Conservation (phyloP, 306 rosid species). For the Prinsepia uniflora region DNA sequence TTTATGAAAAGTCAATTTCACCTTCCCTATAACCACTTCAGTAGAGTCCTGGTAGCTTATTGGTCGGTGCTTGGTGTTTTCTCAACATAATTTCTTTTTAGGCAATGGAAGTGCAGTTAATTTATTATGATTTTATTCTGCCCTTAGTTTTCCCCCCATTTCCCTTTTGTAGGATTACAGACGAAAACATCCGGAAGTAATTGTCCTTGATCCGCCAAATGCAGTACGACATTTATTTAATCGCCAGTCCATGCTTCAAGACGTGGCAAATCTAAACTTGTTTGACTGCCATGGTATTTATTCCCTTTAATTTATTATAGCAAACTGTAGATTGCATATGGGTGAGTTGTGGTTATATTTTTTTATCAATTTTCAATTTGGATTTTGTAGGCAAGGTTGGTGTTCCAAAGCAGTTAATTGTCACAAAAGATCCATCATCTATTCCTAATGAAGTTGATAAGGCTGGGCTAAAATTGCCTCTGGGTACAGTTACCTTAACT, state of each 20-base stretch:
- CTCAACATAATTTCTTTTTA: background rate
- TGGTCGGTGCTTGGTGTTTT: background rate
- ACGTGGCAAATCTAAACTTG: constrained; percentile 73
- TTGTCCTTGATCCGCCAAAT: constrained; percentile 87
- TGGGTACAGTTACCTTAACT: constrained; percentile 42
- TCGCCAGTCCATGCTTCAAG: constrained; percentile 91
- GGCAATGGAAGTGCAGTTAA: background rate
- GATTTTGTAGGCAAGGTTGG: constrained; percentile 59
- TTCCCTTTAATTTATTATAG: background rate
- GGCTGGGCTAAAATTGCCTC: constrained; percentile 71
- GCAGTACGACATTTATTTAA: constrained; percentile 70
- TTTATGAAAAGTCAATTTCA: background rate
- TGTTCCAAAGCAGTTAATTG: constrained; percentile 74
- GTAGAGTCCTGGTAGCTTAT: background rate
- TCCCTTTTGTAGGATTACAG: constrained; percentile 63
- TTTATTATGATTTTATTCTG: background rate
- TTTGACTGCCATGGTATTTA: constrained; percentile 64
- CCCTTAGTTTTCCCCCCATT: constrained; percentile 3
- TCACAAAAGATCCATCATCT: constrained; percentile 68
- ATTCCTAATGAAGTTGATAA: constrained; percentile 64
- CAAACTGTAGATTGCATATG: background rate
- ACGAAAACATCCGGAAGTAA: constrained; percentile 72
- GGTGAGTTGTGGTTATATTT: constrained; percentile 1
- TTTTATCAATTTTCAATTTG: constrained; percentile 14
- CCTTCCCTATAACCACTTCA: background rate